Percentiles rank a stretch among this genome's conserved stretches.
Conservation (phyloP, 2,329 filamentous ascomycete genomes). For the Ophiocordyceps polyrhachis-furcata region DNA sequence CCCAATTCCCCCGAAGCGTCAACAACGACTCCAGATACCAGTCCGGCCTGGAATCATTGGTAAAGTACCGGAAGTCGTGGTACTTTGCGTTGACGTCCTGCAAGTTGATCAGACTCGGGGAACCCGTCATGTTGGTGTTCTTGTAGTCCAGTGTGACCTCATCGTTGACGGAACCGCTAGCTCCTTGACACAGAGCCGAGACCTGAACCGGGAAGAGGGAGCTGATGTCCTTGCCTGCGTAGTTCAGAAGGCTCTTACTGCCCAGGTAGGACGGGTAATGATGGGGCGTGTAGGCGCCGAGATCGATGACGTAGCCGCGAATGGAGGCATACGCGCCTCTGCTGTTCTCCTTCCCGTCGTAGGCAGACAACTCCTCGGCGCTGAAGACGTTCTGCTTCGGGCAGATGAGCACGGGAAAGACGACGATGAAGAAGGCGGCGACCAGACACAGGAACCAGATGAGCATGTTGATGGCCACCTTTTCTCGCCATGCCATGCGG, state of each 20-base stretch:
- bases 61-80: constrained; percentile 82
- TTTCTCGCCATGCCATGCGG: constrained; percentile 86
- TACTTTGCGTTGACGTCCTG: constrained; percentile 61
- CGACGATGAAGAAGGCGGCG: constrained; percentile 75
- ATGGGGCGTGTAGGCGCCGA: constrained; percentile 49
- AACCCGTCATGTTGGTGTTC: constrained; percentile 53
- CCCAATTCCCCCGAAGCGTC: constrained; percentile 57
- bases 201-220: constrained; percentile 86
- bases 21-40: constrained; percentile 89
- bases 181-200: constrained; percentile 72
- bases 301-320: constrained; percentile 75
- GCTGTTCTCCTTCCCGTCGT: constrained; percentile 54
- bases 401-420: constrained; percentile 76
- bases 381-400: constrained; percentile 82
- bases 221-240: constrained; percentile 77
- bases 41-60: constrained; percentile 64
- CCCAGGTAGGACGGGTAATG: constrained; percentile 52
- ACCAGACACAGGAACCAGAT: constrained; percentile 76
- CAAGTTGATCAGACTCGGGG: constrained; percentile 42
- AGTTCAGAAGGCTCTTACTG: constrained; percentile 48
- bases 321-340: constrained; percentile 54
- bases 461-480: constrained; percentile 91
- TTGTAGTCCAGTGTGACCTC: constrained; percentile 75
- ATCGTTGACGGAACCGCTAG: constrained; percentile 42
- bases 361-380: constrained; percentile 50